These are phyloP conservation scores for Plenodomus biglobosus DNA, from an alignment of 2,329 filamentous ascomycete species.

Conservation along the genomic window DNA sequence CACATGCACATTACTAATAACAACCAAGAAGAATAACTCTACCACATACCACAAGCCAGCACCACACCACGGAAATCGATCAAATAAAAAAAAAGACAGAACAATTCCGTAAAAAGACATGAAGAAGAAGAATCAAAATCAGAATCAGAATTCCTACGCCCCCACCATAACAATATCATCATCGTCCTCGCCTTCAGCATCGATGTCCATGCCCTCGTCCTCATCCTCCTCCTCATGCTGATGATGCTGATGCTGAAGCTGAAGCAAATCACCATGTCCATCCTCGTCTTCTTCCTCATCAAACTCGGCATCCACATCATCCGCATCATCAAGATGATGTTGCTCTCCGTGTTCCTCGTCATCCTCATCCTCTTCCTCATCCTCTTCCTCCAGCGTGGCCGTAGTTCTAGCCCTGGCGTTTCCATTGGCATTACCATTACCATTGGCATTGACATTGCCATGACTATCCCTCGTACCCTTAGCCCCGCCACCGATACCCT, in stretches of 20 bases:
- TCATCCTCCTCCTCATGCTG: conserved; percentile 26
- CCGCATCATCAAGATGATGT: conserved; percentile 28
- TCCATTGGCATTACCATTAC: too few relatives aligned
- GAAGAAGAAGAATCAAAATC: not conserved
- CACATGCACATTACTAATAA: too few relatives aligned
- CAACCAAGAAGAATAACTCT: too few relatives aligned
- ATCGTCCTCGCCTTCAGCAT: conserved; percentile 30
- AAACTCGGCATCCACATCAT: conserved; percentile 25
- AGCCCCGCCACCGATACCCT: conserved; percentile 23
- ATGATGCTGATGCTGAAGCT: conserved; percentile 11
- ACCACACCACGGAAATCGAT: too few relatives aligned
- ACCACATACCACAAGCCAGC: too few relatives aligned
- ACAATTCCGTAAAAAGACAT: too few relatives aligned
- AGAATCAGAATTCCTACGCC: not conserved
- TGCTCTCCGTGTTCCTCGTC: too few relatives aligned
- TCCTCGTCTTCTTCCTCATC: conserved; percentile 29
- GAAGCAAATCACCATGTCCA: conserved; percentile 12
- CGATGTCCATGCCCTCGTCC: conserved; percentile 23
- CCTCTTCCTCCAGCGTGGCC: conserved; percentile 18
- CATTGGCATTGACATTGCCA: too few relatives aligned
- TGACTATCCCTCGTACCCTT: conserved; percentile 35
- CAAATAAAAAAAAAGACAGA: too few relatives aligned
- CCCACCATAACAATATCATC: conserved; percentile 27
- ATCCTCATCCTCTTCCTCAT: conserved; percentile 28
- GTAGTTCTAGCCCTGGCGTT: conserved; percentile 23